These are phyloP conservation scores for Tuber brumale DNA, from an alignment of 495 filamentous ascomycete species.

Conservation along the genomic window DNA sequence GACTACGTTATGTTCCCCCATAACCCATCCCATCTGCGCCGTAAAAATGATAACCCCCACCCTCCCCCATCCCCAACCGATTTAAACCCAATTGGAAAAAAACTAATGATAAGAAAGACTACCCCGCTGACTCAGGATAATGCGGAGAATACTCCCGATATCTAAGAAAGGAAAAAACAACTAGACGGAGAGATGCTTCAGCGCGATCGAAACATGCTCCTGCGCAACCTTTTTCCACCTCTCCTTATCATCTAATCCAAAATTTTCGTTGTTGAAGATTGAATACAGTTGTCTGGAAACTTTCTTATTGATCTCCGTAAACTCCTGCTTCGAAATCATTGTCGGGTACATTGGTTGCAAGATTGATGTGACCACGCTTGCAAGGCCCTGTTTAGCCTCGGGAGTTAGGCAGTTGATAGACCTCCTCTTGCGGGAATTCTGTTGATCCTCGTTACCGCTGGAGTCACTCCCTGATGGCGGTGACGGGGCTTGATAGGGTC, in stretches of 20 bases:
- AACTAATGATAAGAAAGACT: neutral
- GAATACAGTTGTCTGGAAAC: slow-evolving; percentile 39
- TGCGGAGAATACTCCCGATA: neutral
- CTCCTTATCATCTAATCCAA: slow-evolving; percentile 23
- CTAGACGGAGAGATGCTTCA: slow-evolving; percentile 13
- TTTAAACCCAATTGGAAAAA: neutral
- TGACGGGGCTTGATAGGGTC: slow-evolving; percentile 8
- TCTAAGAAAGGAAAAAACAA: neutral
- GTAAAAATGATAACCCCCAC: neutral
- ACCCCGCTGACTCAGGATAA: neutral
- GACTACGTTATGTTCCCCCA: neutral
- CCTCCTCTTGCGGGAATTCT: slow-evolving; percentile 7
- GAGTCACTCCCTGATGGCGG: slow-evolving; percentile 37
- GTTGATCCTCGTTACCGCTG: slow-evolving; percentile 14
- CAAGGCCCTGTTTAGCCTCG: slow-evolving; percentile 32
- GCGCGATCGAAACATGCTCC: slow-evolving; percentile 28
- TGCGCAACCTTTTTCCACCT: slow-evolving; percentile 27
- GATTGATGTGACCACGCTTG: slow-evolving; percentile 31
- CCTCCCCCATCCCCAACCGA: neutral
- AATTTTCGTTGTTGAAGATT: slow-evolving; percentile 24
- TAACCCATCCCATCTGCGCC: slow-evolving; percentile 4
- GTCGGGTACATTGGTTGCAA: slow-evolving; percentile 34
- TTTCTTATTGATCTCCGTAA: slow-evolving; percentile 39
- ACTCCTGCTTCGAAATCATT: slow-evolving; percentile 36
- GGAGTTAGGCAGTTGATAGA: slow-evolving; percentile 20